Percentiles rank a stretch among this genome's conserved stretches.
phyloP scores from a whole-genome alignment of 805 yeast genomes.

The Wickerhamiella vanderwaltii region DNA sequence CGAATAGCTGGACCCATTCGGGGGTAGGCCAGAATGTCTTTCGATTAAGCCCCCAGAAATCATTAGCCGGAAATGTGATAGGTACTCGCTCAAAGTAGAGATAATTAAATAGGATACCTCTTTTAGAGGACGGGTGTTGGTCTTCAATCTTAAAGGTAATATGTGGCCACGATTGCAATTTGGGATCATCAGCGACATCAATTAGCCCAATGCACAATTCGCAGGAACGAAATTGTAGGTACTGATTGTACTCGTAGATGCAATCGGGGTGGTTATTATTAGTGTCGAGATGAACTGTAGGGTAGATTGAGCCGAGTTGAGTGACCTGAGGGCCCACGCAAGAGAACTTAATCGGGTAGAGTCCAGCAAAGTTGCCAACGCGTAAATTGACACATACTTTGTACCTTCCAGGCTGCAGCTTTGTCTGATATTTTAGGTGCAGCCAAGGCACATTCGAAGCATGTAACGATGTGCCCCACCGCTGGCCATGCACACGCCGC shows the following conservation, averaged over 20 bases:
- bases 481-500: constrained; percentile 12
- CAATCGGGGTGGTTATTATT: constrained; percentile 10
- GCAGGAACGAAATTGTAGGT: constrained; percentile 9
- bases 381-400: constrained; percentile 14
- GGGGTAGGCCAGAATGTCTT: constrained; percentile 10
- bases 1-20: constrained; percentile 8
- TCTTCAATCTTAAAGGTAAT: constrained; percentile 29
- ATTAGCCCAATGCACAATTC: constrained; percentile 13
- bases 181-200: constrained; percentile 8
- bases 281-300: constrained; percentile 9
- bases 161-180: constrained; percentile 5
- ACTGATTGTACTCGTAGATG: constrained; percentile 13
- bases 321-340: constrained; percentile 14
- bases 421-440: constrained; percentile 16
- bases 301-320: constrained; percentile 12
- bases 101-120: constrained; percentile 16
- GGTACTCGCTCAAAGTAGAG: constrained; percentile 15
- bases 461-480: constrained; percentile 15
- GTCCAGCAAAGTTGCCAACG: constrained; percentile 13
- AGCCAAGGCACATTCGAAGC: constrained; percentile 16
- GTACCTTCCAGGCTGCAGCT: constrained; percentile 16
- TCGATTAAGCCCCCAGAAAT: constrained; percentile 7
- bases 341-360: constrained; percentile 14
- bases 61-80: constrained; percentile 1
- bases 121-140: constrained; percentile 15